Conservation (phyloP, 192 early-diverging fungal genomes). For the Linnemannia schmuckeri region DNA sequence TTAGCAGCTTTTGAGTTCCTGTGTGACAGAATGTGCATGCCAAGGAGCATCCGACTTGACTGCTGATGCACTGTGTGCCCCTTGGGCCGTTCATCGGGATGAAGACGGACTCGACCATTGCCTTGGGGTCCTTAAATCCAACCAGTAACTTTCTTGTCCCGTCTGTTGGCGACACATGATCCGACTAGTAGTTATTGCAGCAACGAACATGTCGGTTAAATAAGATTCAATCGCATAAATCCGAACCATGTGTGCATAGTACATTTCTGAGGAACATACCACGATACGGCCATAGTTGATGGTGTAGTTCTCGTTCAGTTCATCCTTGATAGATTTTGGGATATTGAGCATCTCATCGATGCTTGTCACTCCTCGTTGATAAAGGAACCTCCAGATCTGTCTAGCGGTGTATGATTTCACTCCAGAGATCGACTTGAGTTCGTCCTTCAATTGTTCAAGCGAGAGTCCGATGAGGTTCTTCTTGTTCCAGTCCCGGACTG, state of each 20-base stretch:
- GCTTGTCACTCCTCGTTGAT: slow-evolving; percentile 66
- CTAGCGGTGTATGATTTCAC: slow-evolving; percentile 58
- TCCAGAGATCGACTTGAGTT: slow-evolving; percentile 36
- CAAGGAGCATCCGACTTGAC: slow-evolving; percentile 90
- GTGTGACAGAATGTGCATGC: slow-evolving; percentile 92
- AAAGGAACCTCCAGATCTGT: slow-evolving; percentile 62
- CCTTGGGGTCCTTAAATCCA: slow-evolving; percentile 68
- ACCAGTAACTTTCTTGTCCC: slow-evolving; percentile 75
- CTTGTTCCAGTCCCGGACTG: slow-evolving; percentile 49
- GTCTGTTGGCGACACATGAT: slow-evolving; percentile 64
- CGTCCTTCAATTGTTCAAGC: slow-evolving; percentile 42
- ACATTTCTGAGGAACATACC: slow-evolving; percentile 36
- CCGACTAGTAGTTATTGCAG: neutral
- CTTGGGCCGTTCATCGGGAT: slow-evolving; percentile 74
- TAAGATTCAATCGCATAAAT: neutral
- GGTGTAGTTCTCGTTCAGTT: slow-evolving; percentile 61
- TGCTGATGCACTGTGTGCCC: slow-evolving; percentile 84
- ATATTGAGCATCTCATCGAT: slow-evolving; percentile 80
- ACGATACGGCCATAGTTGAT: slow-evolving; percentile 72
- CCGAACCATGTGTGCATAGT: too few species aligned
- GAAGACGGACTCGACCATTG: slow-evolving; percentile 81
- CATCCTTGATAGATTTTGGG: slow-evolving; percentile 61
- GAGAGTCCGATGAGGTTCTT: slow-evolving; percentile 63
- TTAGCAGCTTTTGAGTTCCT: slow-evolving; percentile 86
- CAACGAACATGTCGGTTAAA: neutral